These are phyloP conservation scores for Fusarium setosum DNA, from an alignment of 2,329 filamentous ascomycete genomes.

Conservation along the genomic window DNA sequence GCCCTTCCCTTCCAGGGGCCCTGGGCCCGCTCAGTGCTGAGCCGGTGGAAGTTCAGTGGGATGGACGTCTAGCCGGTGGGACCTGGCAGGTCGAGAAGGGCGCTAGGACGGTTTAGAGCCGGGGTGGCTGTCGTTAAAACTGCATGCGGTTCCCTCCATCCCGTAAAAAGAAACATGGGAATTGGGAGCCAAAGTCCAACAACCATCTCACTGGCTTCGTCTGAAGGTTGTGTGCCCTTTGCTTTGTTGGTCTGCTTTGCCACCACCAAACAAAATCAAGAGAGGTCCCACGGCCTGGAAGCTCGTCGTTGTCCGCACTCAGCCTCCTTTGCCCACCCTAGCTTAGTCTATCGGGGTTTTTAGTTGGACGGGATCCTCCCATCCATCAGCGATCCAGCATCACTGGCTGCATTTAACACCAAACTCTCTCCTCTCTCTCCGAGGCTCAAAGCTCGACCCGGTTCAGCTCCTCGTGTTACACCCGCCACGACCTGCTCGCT, in stretches of 20 bases:
- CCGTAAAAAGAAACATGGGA: slow-evolving; percentile 38
- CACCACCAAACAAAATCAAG: slow-evolving; percentile 27
- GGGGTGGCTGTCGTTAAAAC: slow-evolving; percentile 37
- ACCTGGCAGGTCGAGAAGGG: slow-evolving; percentile 29
- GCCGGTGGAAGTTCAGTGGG: slow-evolving; percentile 7
- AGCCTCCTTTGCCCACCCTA: slow-evolving; percentile 32
- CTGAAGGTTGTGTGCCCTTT: background rate
- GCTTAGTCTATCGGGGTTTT: slow-evolving; percentile 28
- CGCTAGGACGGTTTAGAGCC: slow-evolving; percentile 28
- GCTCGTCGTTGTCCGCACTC: slow-evolving; percentile 28
- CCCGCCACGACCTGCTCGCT: slow-evolving; percentile 19
- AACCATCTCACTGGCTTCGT: background rate
- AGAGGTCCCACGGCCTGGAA: slow-evolving; percentile 9
- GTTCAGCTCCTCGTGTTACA: slow-evolving; percentile 37
- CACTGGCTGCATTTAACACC: slow-evolving; percentile 28
- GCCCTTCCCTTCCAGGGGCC: slow-evolving; percentile 18
- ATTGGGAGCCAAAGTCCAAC: slow-evolving; percentile 30
- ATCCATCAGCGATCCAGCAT: slow-evolving; percentile 11
- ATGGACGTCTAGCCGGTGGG: slow-evolving; percentile 16
- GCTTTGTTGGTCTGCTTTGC: slow-evolving; percentile 20
- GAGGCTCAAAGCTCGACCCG: slow-evolving; percentile 18
- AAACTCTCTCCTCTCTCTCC: slow-evolving; percentile 24
- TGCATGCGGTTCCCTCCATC: slow-evolving; percentile 35
- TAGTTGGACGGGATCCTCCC: slow-evolving; percentile 21
- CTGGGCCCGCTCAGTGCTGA: slow-evolving; percentile 16